Base-by-base conservation (phyloP, 495 filamentous ascomycete species). In the Neohortaea acidophila region DNA sequence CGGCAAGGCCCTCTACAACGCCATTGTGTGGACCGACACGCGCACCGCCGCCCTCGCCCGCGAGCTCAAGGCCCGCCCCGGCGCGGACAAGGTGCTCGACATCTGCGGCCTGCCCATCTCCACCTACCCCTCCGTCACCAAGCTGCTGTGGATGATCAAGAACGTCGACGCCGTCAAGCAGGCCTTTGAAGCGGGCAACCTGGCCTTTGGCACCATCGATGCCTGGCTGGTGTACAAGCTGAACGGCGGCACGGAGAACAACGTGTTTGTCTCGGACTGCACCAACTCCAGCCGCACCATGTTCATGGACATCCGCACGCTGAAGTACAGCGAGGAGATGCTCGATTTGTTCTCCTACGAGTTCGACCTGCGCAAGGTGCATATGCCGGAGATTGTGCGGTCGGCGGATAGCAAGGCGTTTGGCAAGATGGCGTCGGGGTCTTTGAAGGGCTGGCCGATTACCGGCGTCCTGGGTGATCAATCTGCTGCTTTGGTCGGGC, bases 231-330 rank as follows among this genome's bases (percentile, higher is more conserved):
- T 93, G 12, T 94, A 85, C 59, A 77, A 80, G 51, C 68, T 96
- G 26, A 94, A 92, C 52, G 86, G 85, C 38, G 82, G 81, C n/a
- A 70, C 65, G 17, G 61, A 73, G 33, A 73, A 73, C 27, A 66
- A 70, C 33, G 55, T 81, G 31, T 73, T 81, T 45, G 81, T 96
- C 33, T 89, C 87, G 2, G 87, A 96, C 56, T 75, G 78, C 12
- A 91, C 84, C 33, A 96, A 96, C 56, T 86, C 87, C 21, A 89
- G 82, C 12, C 63, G 87, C 44, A 96, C 87, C 36, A 94, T 93
- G 87, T 93, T 94, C 58, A 85, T 92, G 75, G 89, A 94, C 59
- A 67, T 96, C 24, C 70, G 78, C 44, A 89, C 79, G 4, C 64
- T 91, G 21, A 61, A 92, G 51, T 96, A 94, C 54, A 84, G 91